These are phyloP conservation scores for Cladosporium halotolerans DNA, from an alignment of 2,329 filamentous ascomycete genomes.

Conservation along the genomic window DNA sequence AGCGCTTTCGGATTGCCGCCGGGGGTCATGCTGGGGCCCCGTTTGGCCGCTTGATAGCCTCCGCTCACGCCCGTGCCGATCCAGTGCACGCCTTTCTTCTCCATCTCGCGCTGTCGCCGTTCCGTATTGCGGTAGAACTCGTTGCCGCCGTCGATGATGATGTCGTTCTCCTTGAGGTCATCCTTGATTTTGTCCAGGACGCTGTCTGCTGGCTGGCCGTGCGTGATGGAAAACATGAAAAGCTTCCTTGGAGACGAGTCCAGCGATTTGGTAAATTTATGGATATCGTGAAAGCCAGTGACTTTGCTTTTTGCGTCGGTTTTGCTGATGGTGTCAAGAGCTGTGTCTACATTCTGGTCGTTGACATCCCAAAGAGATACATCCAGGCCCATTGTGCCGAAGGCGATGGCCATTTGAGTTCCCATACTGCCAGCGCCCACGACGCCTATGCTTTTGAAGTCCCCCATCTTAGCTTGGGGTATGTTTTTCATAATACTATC, in stretches of 20 bases:
- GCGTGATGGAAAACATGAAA: not conserved
- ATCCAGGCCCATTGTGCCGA: not conserved
- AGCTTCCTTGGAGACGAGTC: not conserved
- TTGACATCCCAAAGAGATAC: not conserved
- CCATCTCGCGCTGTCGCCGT: slow-evolving; percentile 44
- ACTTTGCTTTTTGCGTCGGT: not conserved
- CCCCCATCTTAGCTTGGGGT: not conserved
- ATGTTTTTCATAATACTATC: not conserved
- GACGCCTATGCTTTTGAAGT: not conserved
- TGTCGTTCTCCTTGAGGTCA: slow-evolving; percentile 51
- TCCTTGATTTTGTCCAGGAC: slow-evolving; percentile 40
- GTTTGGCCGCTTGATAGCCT: slow-evolving; percentile 58
- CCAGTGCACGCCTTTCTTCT: slow-evolving; percentile 50
- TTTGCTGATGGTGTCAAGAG: not conserved
- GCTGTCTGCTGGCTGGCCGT: slow-evolving; percentile 34
- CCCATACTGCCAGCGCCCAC: not conserved
- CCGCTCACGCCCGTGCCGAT: slow-evolving; percentile 61
- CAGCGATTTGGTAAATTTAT: not conserved
- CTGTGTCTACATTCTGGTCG: not conserved
- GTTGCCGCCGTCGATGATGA: slow-evolving; percentile 61
- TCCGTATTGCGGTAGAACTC: slow-evolving; percentile 59
- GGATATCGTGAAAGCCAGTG: not conserved
- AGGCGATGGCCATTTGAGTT: not conserved
- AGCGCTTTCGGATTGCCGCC: slow-evolving; percentile 52
- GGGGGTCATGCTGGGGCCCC: slow-evolving; percentile 57